Base-by-base conservation (phyloP, 2,329 filamentous ascomycete species). In the Colletotrichum endophyticum region DNA sequence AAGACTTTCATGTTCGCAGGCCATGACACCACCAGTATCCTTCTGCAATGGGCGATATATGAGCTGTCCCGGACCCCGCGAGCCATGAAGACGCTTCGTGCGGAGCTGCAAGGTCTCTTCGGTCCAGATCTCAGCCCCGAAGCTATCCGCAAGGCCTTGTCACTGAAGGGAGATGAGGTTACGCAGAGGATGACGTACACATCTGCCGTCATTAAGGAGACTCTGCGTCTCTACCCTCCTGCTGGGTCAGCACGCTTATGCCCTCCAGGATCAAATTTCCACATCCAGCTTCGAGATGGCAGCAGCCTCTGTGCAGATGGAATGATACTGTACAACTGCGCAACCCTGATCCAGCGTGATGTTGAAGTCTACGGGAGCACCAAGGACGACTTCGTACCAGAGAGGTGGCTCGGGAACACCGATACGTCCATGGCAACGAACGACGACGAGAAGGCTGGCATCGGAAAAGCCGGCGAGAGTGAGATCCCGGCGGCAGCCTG, bases 1-100 rank as follows among this genome's bases (percentile, higher is more conserved):
- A 84, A 84, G 67, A 82, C 83, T 0, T 87, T 87, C 76, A 78
- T 86, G 15, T 85, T 88, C 53, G 85, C 85, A 4, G 85, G 86
- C 5, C 86, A 87, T 61, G 85, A 87, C 76, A 86, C 86, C 5
- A 86, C 85, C 3, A 83, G 82, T 44, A 84, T 83, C 74, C 79
- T 83, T 3, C 78, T 87, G 2, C 80, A 83, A 12, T 87, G 84
- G 84, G 78, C 80, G 1, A 81, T 85, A 27, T 86, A 87, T 76
- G 81, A 86, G 71, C 81, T 87, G 0, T 82, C 82, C 6, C 81
- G 81, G 5, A 81, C 81, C 0, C 84, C 86, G 0, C 73, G 74
- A 2, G 82, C 79, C 1, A 79, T 83, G 19, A 66, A 75, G 22
- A 79, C 81, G 0, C 76, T 88, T 2, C 80, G 81, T 4, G 79